These are phyloP conservation scores for Thraustochytrium sp. DNA, from an alignment of 352 stramenopile species.

Conservation along the genomic window DNA sequence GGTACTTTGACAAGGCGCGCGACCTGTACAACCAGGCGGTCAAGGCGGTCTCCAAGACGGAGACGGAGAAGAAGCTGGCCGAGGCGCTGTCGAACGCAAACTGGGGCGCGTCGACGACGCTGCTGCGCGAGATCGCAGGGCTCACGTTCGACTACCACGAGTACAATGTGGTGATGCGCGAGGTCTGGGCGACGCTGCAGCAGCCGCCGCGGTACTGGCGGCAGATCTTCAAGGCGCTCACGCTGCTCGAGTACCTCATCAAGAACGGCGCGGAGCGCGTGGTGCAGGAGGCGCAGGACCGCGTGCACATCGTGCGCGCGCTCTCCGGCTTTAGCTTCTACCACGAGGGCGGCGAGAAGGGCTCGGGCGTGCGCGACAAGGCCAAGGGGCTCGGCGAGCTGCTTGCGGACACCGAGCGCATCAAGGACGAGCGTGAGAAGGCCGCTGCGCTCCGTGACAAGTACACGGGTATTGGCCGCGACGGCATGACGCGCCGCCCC, in stretches of 20 bases:
- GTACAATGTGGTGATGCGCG: conserved; percentile 38
- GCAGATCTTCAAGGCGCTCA: conserved; percentile 59
- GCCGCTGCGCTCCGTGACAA: conserved; percentile 72
- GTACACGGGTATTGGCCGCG: conserved; percentile 71
- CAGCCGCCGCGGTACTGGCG: conserved; percentile 28
- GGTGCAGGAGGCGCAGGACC: conserved; percentile 72
- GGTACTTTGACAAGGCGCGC: conserved; percentile 41
- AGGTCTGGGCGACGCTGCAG: conserved; percentile 15
- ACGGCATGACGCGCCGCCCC: conserved; percentile 54
- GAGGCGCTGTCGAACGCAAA: conserved; percentile 45
- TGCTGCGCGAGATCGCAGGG: conserved; percentile 45
- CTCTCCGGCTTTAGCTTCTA: conserved; percentile 79
- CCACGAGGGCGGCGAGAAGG: conserved; percentile 71
- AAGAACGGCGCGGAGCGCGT: conserved; percentile 79
- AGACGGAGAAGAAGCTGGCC: conserved; percentile 46
- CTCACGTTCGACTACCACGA: conserved; percentile 45
- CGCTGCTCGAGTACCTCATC: conserved; percentile 72
- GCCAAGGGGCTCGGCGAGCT: conserved; percentile 75
- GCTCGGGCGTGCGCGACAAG: conserved; percentile 76
- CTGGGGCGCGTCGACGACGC: conserved; percentile 44
- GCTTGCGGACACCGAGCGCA: conserved; percentile 76
- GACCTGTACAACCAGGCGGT: conserved; percentile 39
- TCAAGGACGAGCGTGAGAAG: conserved; percentile 76
- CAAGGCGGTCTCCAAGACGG: conserved; percentile 45
- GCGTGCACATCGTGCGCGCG: conserved; percentile 79